A percentile compares a stretch with the other conserved stretches of the same genome.
Evolutionary conservation across 345 rosid species (phyloP).

Genomic region (Laguncularia racemosa): DNA sequence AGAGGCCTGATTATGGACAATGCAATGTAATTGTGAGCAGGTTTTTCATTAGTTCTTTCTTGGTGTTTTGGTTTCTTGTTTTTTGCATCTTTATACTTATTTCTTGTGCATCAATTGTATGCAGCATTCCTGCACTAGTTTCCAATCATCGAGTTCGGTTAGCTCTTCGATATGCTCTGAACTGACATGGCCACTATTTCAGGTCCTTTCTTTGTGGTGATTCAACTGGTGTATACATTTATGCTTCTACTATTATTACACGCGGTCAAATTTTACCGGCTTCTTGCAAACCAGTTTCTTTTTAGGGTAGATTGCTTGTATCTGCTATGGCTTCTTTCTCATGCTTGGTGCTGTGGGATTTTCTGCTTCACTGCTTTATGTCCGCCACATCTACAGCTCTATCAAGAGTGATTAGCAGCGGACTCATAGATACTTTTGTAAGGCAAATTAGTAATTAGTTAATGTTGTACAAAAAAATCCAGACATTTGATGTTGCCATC

Average conservation of each 20-base stretch:
- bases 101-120: not conserved
- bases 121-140: not conserved
- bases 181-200: not conserved
- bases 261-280: not conserved
- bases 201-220: constrained; percentile 2
- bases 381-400: not conserved
- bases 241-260: not conserved
- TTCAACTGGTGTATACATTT: not conserved
- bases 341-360: constrained; percentile 2
- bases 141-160: not conserved
- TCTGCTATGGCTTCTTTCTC: not conserved
- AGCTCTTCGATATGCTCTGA: not conserved
- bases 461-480: too few relatives aligned
- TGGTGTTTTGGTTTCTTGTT: too few relatives aligned
- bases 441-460: too few relatives aligned
- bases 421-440: too few relatives aligned
- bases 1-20: too few relatives aligned
- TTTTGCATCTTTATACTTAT: too few relatives aligned
- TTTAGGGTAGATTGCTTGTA: not conserved
- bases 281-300: not conserved
- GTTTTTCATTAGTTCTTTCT: too few relatives aligned
- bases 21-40: too few relatives aligned
- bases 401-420: not conserved
- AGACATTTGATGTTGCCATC: too few relatives aligned
- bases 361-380: not conserved